Conservation (phyloP, 305 asterid species). For the Fraxinus baroniana region DNA sequence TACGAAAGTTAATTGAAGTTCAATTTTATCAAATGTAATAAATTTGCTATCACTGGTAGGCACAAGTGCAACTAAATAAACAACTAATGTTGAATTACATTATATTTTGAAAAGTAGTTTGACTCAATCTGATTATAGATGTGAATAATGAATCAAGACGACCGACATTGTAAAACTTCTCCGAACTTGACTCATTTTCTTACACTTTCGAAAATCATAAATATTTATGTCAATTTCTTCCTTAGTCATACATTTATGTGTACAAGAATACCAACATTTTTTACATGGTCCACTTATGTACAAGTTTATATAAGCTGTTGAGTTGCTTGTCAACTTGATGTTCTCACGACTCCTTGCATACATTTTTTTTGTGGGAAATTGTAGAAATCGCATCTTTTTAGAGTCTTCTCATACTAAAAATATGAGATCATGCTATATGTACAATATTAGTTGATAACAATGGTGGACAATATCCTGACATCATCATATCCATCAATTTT, state of each 20-base stretch:
- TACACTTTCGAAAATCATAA: not conserved
- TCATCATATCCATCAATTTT: too few species aligned
- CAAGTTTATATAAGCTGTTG: not conserved
- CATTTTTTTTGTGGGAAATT: not conserved
- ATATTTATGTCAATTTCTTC: not conserved
- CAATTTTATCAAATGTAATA: not conserved
- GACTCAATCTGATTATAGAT: not conserved
- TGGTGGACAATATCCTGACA: too few species aligned
- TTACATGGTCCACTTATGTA: not conserved
- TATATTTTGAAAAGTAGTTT: too few species aligned
- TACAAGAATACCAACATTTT: not conserved
- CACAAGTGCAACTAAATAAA: not conserved
- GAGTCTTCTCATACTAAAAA: conserved; percentile 24
- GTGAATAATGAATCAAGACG: not conserved
- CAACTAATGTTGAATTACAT: not conserved
- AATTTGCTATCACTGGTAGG: not conserved
- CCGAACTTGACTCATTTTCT: not conserved
- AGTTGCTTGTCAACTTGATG: not conserved
- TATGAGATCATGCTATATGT: conserved; percentile 20
- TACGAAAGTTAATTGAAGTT: not conserved
- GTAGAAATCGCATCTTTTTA: not conserved
- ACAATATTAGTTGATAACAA: too few species aligned
- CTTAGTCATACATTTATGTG: not conserved
- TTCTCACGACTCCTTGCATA: conserved; percentile 7
- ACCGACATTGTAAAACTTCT: not conserved